Base-by-base conservation (phyloP, 805 yeast genomes). In the Ascoidea asiatica region DNA sequence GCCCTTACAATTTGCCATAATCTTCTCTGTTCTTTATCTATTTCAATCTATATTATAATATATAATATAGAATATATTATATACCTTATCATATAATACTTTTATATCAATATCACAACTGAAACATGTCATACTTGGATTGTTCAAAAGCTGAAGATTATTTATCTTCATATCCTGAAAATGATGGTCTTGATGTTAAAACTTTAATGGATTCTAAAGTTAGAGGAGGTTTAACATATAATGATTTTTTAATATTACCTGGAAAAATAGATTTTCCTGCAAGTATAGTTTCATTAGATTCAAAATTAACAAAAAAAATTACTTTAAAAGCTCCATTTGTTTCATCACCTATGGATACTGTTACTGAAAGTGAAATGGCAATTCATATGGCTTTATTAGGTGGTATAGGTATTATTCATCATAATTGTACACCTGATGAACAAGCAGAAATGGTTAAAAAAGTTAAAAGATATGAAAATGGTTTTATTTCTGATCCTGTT, bases 271-370 rank as follows among this genome's bases (percentile, higher is more conserved):
- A 78, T 57, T 89, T 89, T 71, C 85, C 96, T 50, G 77, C 97
- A 23, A 72, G 81, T 44, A 67, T 55, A 19, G 97, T 92, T 49
- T 66, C 69, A 42, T 72, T 90, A 62, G 95, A 89, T 55, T 75
- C 95, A 52, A 83, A 76, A 65, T 72, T 92, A 65, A 90, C 98
- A 60, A 89, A 83, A 72, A 83, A 81, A 60, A 92, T 92, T 72
- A 66, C 92, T 45, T 73, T 92, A 66, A 88, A 83, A 72, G 72
- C 95, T 41, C 98, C 98, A 47, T 87, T 92, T 54, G 90, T 92
- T 48, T 90, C 97, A 19, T 87, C 97, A 58, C 98, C 98, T 56
- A 92, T 92, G 98, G 98, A 92, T 69, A 92, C 98, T 42, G 98
- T 92, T 53, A 92, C 98, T 47, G 98, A 92, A 73, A 69, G 88